Conservation (phyloP, 106 monocot species). For the Acanthochlamys bracteata region DNA sequence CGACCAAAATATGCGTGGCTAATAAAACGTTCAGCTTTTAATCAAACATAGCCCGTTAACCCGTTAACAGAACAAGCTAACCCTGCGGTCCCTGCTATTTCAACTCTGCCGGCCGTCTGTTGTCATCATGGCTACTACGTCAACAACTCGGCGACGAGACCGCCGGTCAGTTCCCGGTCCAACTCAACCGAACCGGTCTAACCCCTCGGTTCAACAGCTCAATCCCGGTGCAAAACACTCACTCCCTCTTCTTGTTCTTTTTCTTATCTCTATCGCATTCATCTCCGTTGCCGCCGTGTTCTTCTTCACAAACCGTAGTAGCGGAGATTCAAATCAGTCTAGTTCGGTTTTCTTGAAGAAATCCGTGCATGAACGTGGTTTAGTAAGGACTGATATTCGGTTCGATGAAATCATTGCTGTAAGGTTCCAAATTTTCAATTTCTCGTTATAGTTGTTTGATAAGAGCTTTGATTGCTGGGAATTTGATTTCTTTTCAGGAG, state of each 20-base stretch:
- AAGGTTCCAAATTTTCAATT: not conserved
- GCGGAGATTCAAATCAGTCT: no score
- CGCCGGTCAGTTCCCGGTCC: constrained; percentile 23
- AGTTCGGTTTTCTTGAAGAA: constrained; percentile 1
- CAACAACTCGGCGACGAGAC: constrained; percentile 49
- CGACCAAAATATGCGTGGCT: no score
- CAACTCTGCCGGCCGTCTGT: no score
- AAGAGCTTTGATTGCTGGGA: not conserved
- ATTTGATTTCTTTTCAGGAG: constrained; percentile 38
- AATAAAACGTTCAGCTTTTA: no score
- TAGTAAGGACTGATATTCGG: constrained; percentile 43
- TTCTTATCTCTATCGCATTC: constrained; percentile 4
- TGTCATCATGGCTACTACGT: no score
- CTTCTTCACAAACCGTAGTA: not conserved
- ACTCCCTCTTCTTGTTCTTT: not conserved
- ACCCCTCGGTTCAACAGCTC: constrained; percentile 7
- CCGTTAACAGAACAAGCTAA: no score
- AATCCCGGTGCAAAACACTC: no score
- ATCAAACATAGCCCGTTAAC: no score
- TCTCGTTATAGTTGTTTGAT: not conserved
- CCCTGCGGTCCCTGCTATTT: no score
- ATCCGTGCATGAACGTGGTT: constrained; percentile 50
- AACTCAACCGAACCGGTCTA: not conserved
- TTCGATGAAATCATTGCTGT: constrained; percentile 68
- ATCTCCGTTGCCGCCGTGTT: constrained; percentile 10